Base-by-base conservation (phyloP, 345 rosid species). In the Hibiscus tridactylites region DNA sequence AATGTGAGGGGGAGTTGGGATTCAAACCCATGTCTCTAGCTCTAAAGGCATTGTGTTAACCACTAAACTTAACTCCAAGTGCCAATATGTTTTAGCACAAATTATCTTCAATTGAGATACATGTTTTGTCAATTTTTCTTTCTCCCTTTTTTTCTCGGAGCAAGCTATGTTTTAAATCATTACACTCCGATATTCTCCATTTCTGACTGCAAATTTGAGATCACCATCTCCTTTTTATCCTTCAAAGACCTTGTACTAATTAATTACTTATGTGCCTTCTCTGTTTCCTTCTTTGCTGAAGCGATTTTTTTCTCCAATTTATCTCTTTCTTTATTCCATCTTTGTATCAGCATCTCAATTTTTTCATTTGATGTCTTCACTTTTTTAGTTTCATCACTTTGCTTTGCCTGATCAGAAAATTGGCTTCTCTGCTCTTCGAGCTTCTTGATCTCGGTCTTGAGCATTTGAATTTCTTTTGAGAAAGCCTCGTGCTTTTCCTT, bases 101-200 rank as follows among this genome's bases (percentile, higher is more conserved):
- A n/a, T n/a, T n/a, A n/a, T 81, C 73, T 80, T 87, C 70, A 91
- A 76, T 39, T 78, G 79, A 63, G 75, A 71, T 39, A 88, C 75
- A 72, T 85, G 87, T 77, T 87, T 81, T 67, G 74, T 81, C 78
- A 88, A 80, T 26, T 67, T 81, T 75, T 87, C 84, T 52, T 86
- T 91, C 88, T 91, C 91, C 73, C 65, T 56, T 76, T 88, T n/a
- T 80, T 81, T 87, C 91, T 79, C 76, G 78, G 60, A 80, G 77
- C 79, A 88, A 79, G 57, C 78, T 82, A 63, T 78, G 65, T 73
- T 83, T 83, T 73, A 88, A 78, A 65, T 83, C 82, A 47, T 70
- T 81, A 65, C 84, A 78, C 72, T 84, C 88, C 64, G 71, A 87
- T 83, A 52, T 76, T 78, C 81, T 84, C 82, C 74, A 85, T 78